Conservation (phyloP, 306 rosid species). For the Quercus ilex region DNA sequence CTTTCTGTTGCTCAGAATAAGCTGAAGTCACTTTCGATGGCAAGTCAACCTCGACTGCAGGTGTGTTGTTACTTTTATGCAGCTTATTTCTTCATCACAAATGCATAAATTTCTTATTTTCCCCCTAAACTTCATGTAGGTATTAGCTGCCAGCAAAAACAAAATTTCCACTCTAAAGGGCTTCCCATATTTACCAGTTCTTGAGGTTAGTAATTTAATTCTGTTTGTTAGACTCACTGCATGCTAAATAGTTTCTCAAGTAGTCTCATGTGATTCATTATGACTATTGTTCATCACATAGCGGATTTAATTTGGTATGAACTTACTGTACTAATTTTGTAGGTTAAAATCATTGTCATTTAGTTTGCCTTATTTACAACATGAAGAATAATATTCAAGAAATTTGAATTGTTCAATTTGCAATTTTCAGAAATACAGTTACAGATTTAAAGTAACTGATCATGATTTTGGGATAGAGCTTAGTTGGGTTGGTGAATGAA, state of each 20-base stretch:
- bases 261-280: not conserved
- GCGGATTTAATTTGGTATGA: not conserved
- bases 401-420: not conserved
- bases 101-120: not conserved
- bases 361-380: not conserved
- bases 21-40: slow-evolving; percentile 91
- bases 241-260: not conserved
- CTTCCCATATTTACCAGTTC: slow-evolving; percentile 85
- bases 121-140: slow-evolving; percentile 48
- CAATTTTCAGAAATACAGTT: not conserved
- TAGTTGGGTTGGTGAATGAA: not conserved
- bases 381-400: not conserved
- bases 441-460: not conserved
- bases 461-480: not conserved
- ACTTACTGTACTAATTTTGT: not conserved
- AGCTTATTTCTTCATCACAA: not conserved
- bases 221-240: not conserved
- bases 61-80: slow-evolving; percentile 40
- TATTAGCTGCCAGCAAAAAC: slow-evolving; percentile 98
- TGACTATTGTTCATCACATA: not conserved
- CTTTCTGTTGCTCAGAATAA: slow-evolving; percentile 98
- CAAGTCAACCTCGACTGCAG: slow-evolving; percentile 98
- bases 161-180: slow-evolving; percentile 87
- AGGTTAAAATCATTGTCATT: not conserved
- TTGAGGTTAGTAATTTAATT: slow-evolving; percentile 64